Base-by-base conservation (phyloP, 352 stramenopile genomes). In the Phytophthora sojae region DNA sequence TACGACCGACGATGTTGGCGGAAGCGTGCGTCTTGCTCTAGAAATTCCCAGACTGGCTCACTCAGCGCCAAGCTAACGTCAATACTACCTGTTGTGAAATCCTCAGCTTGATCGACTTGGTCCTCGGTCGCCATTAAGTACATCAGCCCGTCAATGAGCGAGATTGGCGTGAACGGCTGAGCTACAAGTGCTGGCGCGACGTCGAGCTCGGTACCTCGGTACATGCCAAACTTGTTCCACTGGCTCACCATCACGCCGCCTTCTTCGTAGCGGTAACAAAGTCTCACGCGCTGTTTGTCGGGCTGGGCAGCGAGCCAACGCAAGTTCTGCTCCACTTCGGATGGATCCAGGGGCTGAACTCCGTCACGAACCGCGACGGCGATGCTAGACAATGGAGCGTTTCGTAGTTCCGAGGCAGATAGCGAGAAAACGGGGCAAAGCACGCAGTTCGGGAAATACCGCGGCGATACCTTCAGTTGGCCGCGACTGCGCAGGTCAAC, bases 181-280 rank as follows among this genome's bases (percentile, higher is more conserved):
- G 37, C 42, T 7, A 76, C 69, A 37, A 76, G 69, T 19, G 39
- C 44, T 50, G 69, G 63, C 2, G 57, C 25, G 4, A 63, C 51
- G 51, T 76, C 69, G 5, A 76, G 47, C 39, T 67, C 50, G n/a
- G 42, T 59, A 26, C 63, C 64, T 35, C 26, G 32, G 44, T 76
- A 76, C 69, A 76, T 73, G 15, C 63, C 64, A 25, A 76, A 76
- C 58, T 76, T 76, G 57, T 50, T 76, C 69, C 69, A 76, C 50
- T 71, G 56, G 12, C 61, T 76, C 57, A 76, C 44, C 44, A 69
- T 53, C 3, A 76, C 32, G 4, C 63, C 63, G 4, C 50, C 69
- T 60, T 68, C 45, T 11, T 70, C 49, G 47, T 65, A 63, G 30
- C 37, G 56, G 54, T 69, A 72, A 14, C 53, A 19, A 47, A 76